These are phyloP conservation scores for Claviceps spartinae DNA, from an alignment of 2,329 filamentous ascomycete genomes.

Conservation along the genomic window DNA sequence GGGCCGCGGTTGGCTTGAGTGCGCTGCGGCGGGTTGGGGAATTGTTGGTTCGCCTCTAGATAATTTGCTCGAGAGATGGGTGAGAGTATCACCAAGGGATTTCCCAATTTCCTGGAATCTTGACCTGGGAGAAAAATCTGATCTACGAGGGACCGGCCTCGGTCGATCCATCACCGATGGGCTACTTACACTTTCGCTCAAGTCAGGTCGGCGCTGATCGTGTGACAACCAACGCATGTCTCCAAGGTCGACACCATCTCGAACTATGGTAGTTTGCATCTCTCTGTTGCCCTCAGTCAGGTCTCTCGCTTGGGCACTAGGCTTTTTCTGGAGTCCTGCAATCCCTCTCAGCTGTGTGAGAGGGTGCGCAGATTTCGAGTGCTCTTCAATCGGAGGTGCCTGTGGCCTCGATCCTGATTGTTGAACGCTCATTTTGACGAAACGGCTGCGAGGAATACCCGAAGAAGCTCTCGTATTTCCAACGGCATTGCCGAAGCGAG, in stretches of 20 bases:
- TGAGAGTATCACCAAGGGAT: not conserved
- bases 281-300: constrained; percentile 12
- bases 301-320: constrained; percentile 24
- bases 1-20: not conserved
- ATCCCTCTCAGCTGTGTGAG: constrained; percentile 31
- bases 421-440: constrained; percentile 17
- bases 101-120: not conserved
- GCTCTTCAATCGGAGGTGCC: constrained; percentile 9
- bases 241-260: constrained; percentile 43
- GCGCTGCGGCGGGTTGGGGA: not conserved
- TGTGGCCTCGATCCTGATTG: constrained; percentile 17
- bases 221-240: constrained; percentile 23
- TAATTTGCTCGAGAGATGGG: not conserved
- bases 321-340: constrained; percentile 35
- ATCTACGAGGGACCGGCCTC: constrained; percentile 39
- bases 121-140: not conserved
- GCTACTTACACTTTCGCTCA: not conserved
- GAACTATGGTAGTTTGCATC: constrained; percentile 37
- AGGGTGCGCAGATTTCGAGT: constrained; percentile 16
- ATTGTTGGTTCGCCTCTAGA: not conserved
- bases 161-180: constrained; percentile 39
- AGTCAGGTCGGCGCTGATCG: constrained; percentile 5
- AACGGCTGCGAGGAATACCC: constrained; percentile 18
- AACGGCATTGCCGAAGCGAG: not conserved
- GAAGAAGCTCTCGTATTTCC: constrained; percentile 6